Percentiles rank a stretch among this genome's conserved stretches.
Conservation (phyloP, 331 rosid genomes). For the Saraca asoca region DNA sequence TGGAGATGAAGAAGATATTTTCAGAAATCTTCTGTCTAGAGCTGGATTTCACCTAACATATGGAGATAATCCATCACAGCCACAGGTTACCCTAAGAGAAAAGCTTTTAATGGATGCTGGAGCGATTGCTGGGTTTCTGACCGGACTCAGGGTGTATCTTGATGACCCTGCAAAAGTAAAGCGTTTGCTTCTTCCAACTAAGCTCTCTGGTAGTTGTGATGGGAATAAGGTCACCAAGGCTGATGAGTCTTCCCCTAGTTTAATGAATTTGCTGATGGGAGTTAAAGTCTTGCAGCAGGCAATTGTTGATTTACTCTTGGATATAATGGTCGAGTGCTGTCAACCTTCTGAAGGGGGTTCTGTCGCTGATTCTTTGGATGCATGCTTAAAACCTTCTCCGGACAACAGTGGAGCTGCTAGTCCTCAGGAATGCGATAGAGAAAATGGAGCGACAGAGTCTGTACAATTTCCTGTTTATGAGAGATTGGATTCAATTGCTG, state of each 20-base stretch:
- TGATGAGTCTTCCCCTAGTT: conserved; percentile 93
- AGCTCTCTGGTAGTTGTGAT: conserved; percentile 76
- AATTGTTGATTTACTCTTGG: conserved; percentile 90
- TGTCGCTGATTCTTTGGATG: conserved; percentile 56
- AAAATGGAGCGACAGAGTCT: conserved; percentile 65
- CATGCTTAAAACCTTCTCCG: conserved; percentile 65
- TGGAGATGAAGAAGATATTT: conserved; percentile 97
- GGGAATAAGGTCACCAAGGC: conserved; percentile 73
- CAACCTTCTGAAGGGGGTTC: conserved; percentile 84
- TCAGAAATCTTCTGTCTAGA: conserved; percentile 87
- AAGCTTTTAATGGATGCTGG: conserved; percentile 96
- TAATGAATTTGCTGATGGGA: conserved; percentile 98
- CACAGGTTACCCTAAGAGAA: conserved; percentile 92
- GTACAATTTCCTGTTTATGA: conserved; percentile 57
- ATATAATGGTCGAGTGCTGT: conserved; percentile 99
- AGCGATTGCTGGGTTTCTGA: conserved; percentile 96
- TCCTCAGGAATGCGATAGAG: conserved; percentile 61
- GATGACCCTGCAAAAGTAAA: conserved; percentile 99
- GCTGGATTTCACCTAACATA: conserved; percentile 99
- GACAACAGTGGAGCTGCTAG: conserved; percentile 57
- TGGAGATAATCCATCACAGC: conserved; percentile 96
- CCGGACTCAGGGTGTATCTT: conserved; percentile 98
- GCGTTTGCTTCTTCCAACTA: conserved; percentile 96
- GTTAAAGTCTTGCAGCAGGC: conserved; percentile 98
- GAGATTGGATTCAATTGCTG: conserved; percentile 69